Evolutionary conservation across 2,329 filamentous ascomycete species (phyloP).

Genomic region (Pseudomassariella vexata): DNA sequence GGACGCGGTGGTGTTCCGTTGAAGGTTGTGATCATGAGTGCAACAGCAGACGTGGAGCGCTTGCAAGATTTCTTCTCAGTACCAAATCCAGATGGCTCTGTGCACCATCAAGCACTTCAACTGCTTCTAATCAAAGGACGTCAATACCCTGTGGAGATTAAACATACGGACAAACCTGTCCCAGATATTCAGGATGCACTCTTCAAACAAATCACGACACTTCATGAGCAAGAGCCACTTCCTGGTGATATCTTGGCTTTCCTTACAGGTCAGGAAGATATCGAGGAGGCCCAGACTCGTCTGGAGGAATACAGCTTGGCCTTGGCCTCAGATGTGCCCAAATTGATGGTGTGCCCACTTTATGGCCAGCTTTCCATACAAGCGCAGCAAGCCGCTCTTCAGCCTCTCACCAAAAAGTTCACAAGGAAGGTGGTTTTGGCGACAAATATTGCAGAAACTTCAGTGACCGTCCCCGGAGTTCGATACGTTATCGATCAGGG

Average conservation of each 20-base stretch:
- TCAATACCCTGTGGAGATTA: slow-evolving; percentile 76
- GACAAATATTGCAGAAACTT: slow-evolving; percentile 98
- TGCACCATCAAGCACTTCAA: slow-evolving; percentile 25
- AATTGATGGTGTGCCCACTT: slow-evolving; percentile 67
- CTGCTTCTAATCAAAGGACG: slow-evolving; percentile 72
- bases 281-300: slow-evolving; percentile 73
- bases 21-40: slow-evolving; percentile 95
- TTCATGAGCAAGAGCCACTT: slow-evolving; percentile 83
- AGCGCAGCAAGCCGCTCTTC: slow-evolving; percentile 81
- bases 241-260: slow-evolving; percentile 93
- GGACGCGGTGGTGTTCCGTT: slow-evolving; percentile 68
- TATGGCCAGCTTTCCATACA: slow-evolving; percentile 86
- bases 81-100: no score
- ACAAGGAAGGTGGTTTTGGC: slow-evolving; percentile 87
- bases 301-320: slow-evolving; percentile 74
- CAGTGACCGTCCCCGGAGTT: slow-evolving; percentile 90
- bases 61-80: slow-evolving; percentile 67
- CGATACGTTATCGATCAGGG: slow-evolving; percentile 88
- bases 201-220: slow-evolving; percentile 75
- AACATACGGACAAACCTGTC: slow-evolving; percentile 68
- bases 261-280: slow-evolving; percentile 86
- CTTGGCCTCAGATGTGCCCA: slow-evolving; percentile 70
- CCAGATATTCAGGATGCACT: slow-evolving; percentile 78
- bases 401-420: slow-evolving; percentile 61
- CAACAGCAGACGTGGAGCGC: slow-evolving; percentile 81